These are phyloP conservation scores for Pleurotus tuber-regium DNA, from an alignment of 768 basidiomycete species.

Conservation along the genomic window DNA sequence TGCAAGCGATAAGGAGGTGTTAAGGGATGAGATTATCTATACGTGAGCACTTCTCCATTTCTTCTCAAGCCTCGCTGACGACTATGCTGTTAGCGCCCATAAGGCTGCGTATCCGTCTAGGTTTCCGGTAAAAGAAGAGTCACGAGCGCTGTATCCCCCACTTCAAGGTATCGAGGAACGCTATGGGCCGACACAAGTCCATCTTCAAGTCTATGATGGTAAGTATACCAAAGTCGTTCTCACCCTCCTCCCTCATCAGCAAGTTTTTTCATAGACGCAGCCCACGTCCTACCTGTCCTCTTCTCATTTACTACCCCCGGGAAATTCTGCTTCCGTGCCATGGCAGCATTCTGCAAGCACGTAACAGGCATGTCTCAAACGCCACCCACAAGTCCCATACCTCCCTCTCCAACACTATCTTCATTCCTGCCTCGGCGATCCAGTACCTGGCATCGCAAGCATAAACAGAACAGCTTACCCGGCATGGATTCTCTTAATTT, in stretches of 20 bases:
- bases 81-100: conserved; percentile 62
- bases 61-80: neutral
- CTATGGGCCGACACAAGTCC: conserved; percentile 70
- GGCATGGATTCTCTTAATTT: too few relatives aligned
- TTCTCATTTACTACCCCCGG: conserved; percentile 77
- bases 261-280: conserved; percentile 45
- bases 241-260: conserved; percentile 16
- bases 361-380: conserved; percentile 49
- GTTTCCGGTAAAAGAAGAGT: conserved; percentile 49
- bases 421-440: conserved; percentile 14
- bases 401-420: conserved; percentile 6
- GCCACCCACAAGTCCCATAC: conserved; percentile 14
- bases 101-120: conserved; percentile 83
- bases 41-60: conserved; percentile 42
- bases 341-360: conserved; percentile 67
- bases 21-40: conserved; percentile 91
- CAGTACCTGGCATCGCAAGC: neutral
- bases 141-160: conserved; percentile 52
- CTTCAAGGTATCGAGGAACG: conserved; percentile 53
- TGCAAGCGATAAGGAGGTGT: conserved; percentile 86
- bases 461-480: too few relatives aligned
- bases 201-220: conserved; percentile 93
- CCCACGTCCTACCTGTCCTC: conserved; percentile 70
- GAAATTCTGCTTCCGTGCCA: conserved; percentile 78
- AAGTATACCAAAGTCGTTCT: conserved; percentile 18